A percentile compares a stretch with the other conserved stretches of the same genome.
phyloP scores from a whole-genome alignment of 768 basidiomycete genomes.

The Suillus plorans region DNA sequence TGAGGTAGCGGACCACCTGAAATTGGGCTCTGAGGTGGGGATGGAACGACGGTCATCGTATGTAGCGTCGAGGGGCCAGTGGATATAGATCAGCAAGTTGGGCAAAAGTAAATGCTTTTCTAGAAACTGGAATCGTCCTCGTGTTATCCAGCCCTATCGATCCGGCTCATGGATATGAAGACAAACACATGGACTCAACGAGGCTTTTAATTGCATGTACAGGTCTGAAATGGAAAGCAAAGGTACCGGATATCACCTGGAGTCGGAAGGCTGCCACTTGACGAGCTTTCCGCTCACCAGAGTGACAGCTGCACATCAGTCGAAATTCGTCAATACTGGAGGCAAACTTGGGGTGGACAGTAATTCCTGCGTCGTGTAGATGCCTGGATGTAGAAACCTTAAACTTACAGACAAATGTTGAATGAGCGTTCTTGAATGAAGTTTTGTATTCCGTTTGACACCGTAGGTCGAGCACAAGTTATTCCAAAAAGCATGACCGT shows the following conservation, averaged over 20 bases:
- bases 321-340: not conserved
- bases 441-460: not conserved
- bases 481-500: not conserved
- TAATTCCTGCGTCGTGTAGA: not conserved
- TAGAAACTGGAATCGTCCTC: conserved; percentile 25
- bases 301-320: not conserved
- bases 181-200: conserved; percentile 26
- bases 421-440: not conserved
- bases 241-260: not conserved
- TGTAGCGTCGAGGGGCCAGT: conserved; percentile 7
- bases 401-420: not conserved
- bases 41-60: conserved; percentile 26
- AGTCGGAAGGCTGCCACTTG: not conserved
- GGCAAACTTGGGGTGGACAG: not conserved
- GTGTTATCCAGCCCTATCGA: conserved; percentile 30
- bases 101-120: conserved; percentile 24
- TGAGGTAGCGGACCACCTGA: conserved; percentile 50
- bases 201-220: conserved; percentile 6
- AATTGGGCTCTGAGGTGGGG: conserved; percentile 21
- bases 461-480: not conserved
- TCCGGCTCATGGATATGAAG: conserved; percentile 24
- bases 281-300: not conserved
- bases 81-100: conserved; percentile 10
- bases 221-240: not conserved
- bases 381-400: not conserved